Evolutionary conservation across 2,329 filamentous ascomycete genomes (phyloP).

Genomic region (Penicillium sp.): DNA sequence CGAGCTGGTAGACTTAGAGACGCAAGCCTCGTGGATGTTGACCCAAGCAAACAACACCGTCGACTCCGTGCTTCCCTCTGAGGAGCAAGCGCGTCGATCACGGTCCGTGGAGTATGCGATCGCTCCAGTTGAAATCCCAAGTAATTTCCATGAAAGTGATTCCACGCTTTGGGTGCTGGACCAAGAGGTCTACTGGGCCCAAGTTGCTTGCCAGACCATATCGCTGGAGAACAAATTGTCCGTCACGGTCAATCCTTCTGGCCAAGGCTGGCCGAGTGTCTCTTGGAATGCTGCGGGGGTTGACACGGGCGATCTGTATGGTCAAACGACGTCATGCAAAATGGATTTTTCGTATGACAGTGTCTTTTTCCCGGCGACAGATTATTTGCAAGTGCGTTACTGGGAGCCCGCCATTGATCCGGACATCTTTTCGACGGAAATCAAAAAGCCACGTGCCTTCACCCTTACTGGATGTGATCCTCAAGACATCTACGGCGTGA

Average conservation of each 20-base stretch:
- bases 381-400: conserved; percentile 31
- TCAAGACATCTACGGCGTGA: conserved; percentile 29
- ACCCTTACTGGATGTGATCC: conserved; percentile 22
- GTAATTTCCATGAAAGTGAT: conserved; percentile 14
- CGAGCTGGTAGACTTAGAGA: conserved; percentile 20
- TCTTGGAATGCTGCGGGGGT: conserved; percentile 26
- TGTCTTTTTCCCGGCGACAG: conserved; percentile 23
- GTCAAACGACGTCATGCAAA: conserved; percentile 14
- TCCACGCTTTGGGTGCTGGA: conserved; percentile 28
- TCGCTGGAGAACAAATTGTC: conserved; percentile 15
- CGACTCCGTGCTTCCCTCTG: conserved; percentile 18
- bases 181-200: conserved; percentile 29
- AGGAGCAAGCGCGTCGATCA: conserved; percentile 16
- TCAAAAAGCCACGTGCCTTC: conserved; percentile 18
- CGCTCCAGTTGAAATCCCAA: conserved; percentile 28
- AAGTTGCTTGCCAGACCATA: conserved; percentile 21
- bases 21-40: conserved; percentile 28
- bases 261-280: conserved; percentile 11
- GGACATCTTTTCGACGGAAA: conserved; percentile 4
- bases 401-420: conserved; percentile 27
- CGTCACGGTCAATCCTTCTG: conserved; percentile 19
- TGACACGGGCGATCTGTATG: conserved; percentile 14
- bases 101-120: conserved; percentile 27
- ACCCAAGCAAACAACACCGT: conserved; percentile 22
- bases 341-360: conserved; percentile 28